These are phyloP conservation scores for Sclerotinia glacialis DNA, from an alignment of 2,329 filamentous ascomycete species.

Conservation along the genomic window DNA sequence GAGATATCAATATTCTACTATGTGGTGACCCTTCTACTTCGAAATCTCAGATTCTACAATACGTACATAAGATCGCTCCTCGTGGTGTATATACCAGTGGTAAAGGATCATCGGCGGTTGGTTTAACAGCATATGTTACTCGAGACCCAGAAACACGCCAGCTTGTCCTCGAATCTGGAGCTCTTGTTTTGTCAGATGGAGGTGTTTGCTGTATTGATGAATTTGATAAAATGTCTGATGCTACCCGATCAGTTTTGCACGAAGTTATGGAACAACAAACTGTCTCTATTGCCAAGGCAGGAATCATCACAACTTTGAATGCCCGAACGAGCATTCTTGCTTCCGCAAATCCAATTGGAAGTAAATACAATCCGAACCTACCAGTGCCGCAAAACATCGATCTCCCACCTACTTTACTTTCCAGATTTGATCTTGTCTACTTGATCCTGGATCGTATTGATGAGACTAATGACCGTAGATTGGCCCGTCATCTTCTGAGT, in stretches of 20 bases:
- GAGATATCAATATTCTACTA: constrained; percentile 94
- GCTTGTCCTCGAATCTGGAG: constrained; percentile 71
- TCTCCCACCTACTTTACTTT: constrained; percentile 88
- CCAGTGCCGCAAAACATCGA: constrained; percentile 98
- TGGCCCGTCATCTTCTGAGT: constrained; percentile 88
- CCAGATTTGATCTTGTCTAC: constrained; percentile 95
- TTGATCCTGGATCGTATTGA: constrained; percentile 92
- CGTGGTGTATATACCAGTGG: constrained; percentile 77
- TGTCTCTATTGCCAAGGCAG: constrained; percentile 73
- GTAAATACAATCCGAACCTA: constrained; percentile 93
- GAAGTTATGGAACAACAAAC: constrained; percentile 83
- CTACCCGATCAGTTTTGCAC: constrained; percentile 70
- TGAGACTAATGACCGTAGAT: constrained; percentile 80
- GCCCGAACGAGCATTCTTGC: constrained; percentile 93
- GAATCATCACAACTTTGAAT: constrained; percentile 85
- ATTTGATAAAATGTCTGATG: constrained; percentile 77
- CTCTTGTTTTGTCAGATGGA: constrained; percentile 69
- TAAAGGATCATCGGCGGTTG: constrained; percentile 72
- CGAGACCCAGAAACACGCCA: constrained; percentile 71
- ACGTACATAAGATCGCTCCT: constrained; percentile 96
- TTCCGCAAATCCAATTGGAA: constrained; percentile 96
- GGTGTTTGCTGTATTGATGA: constrained; percentile 78
- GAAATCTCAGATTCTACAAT: constrained; percentile 91
- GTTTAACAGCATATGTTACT: constrained; percentile 74
- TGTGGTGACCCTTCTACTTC: constrained; percentile 96